Base-by-base conservation (phyloP, 2,329 filamentous ascomycete species). In the Trichoderma polysporum region DNA sequence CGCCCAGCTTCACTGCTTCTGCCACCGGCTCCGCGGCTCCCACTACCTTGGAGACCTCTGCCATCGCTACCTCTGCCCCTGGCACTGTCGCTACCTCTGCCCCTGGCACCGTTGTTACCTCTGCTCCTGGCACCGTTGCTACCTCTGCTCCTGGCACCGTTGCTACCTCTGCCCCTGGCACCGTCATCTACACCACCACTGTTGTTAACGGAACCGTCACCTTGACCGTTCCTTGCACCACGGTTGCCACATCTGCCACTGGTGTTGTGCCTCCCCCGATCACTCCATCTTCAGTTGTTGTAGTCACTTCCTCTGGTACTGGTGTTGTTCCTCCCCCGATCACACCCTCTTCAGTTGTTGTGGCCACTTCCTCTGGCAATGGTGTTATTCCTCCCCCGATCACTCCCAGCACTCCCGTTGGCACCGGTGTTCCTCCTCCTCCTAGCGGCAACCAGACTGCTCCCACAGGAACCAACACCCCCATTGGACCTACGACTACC, bases 1-100 rank as follows among this genome's bases (percentile, higher is more conserved):
- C 73, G 10, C 76, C 78, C 22, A 74, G 68, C 59, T 72, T 69
- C 58, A 72, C 70, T 13, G 61, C 68, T n/a, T 25, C 62, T 2
- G 52, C 59, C 35, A 52, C 27, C 31, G 35, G 41, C 47, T 52
- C 19, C 37, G 35, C 45, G 7, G 4, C 66, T 47, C 45, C 62
- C 45, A 37, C 63, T 33, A 45, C 41, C 57, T 19, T 54, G 60
- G 63, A 47, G 35, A 62, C 29, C 37, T 27, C 29, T 35, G 41
- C 31, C n/a, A 19, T 49, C n/a, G 41, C 25, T 49, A 17, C 35
- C 13, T 6, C 63, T n/a, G 54, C 22, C 25, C 47, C 47, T 29
- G n/a, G n/a, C 47, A 25, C n/a, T n/a, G n/a, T n/a, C n/a, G n/a
- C n/a, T 13, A 50, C 47, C 7, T 50, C 47, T 22, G 59, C 7